Evolutionary conservation across 768 basidiomycete species (phyloP).

Genomic region (Candolleomyces efflorescens): DNA sequence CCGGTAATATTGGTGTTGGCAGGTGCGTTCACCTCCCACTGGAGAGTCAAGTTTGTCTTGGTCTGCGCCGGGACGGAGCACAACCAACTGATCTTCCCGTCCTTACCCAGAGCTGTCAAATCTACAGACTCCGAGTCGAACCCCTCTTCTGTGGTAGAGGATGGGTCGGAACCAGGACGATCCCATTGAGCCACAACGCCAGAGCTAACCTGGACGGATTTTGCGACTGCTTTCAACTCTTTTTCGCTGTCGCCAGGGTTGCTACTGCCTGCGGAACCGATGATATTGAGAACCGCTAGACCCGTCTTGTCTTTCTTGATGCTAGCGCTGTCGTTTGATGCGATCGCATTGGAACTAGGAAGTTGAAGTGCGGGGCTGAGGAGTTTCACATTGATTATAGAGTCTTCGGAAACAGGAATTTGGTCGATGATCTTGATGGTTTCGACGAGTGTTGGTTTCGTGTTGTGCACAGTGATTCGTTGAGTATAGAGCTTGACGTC

Average conservation of each 20-base stretch:
- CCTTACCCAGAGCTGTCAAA: conserved; percentile 23
- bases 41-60: conserved; percentile 25
- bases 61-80: conserved; percentile 25
- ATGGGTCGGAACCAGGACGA: conserved; percentile 16
- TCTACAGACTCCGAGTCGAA: conserved; percentile 9
- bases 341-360: neutral
- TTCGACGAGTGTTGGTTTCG: conserved; percentile 22
- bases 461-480: conserved; percentile 33
- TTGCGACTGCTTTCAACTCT: neutral
- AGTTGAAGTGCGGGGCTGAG: conserved; percentile 21
- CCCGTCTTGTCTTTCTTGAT: neutral
- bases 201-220: conserved; percentile 16
- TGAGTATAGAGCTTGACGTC: conserved; percentile 26
- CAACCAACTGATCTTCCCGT: conserved; percentile 29
- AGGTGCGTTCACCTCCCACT: conserved; percentile 31
- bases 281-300: neutral
- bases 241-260: neutral
- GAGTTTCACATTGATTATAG: conserved; percentile 27
- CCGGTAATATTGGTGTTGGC: neutral
- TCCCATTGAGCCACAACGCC: conserved; percentile 30
- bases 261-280: neutral
- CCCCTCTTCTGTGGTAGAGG: neutral
- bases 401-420: conserved; percentile 30
- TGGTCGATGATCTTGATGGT: conserved; percentile 31
- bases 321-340: neutral